A percentile compares a stretch with the other conserved stretches of the same genome.
Conservation (phyloP, 257 asterid species). For the Capsicum pubescens region DNA sequence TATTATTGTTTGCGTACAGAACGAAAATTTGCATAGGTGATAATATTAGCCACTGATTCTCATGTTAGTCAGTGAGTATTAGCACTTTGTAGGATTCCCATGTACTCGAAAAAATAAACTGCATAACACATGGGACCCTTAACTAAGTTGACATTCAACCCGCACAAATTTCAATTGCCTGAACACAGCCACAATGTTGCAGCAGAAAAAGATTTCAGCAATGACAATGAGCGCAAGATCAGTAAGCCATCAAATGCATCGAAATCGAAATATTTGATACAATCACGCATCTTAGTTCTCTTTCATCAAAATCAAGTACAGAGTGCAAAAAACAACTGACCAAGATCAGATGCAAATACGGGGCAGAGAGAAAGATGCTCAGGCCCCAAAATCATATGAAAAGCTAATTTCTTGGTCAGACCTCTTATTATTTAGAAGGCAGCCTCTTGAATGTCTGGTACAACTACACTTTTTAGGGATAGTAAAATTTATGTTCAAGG, state of each 20-base stretch:
- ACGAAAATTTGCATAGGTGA: too few species aligned
- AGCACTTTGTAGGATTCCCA: too few species aligned
- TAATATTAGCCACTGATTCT: too few species aligned
- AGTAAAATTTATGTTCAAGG: slow-evolving; percentile 1
- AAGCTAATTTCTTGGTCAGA: slow-evolving; percentile 27
- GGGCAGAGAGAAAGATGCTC: not conserved
- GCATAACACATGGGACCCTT: too few species aligned
- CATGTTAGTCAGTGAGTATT: too few species aligned
- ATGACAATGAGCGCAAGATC: not conserved
- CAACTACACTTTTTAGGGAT: not conserved
- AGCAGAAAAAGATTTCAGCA: not conserved
- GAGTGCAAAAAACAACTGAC: slow-evolving; percentile 28
- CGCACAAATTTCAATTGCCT: not conserved
- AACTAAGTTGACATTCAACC: not conserved
- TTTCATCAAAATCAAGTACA: not conserved
- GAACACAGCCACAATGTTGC: not conserved
- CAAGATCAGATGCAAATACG: not conserved
- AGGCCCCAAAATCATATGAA: slow-evolving; percentile 9
- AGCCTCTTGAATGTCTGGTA: slow-evolving; percentile 26
- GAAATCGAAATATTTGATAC: not conserved
- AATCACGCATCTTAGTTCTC: slow-evolving; percentile 5
- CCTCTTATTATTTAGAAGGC: slow-evolving; percentile 21
- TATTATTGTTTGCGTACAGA: too few species aligned
- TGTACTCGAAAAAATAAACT: too few species aligned
- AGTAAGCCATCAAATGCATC: slow-evolving; percentile 2